A percentile compares a stretch with the other conserved stretches of the same genome.
These are phyloP conservation scores for Neofusicoccum sp. DNA, from an alignment of 2,329 filamentous ascomycete species.

Conservation along the genomic window DNA sequence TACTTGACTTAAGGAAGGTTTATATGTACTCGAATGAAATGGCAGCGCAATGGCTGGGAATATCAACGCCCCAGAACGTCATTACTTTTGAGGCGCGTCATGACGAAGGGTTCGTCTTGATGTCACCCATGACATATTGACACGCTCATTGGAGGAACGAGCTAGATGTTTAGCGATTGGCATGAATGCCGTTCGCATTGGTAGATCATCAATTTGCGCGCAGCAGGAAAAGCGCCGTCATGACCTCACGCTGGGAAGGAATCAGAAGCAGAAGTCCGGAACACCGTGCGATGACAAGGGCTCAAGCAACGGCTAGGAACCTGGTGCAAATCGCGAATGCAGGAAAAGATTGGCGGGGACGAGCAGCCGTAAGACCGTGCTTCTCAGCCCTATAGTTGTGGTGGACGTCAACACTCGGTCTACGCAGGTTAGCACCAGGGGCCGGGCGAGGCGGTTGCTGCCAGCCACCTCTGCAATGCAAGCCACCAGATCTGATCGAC, in stretches of 20 bases:
- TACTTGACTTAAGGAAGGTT: not conserved
- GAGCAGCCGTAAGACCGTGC: not conserved
- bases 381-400: not conserved
- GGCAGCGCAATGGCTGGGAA: too few relatives aligned
- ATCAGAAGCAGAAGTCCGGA: too few relatives aligned
- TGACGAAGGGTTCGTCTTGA: not conserved
- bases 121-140: not conserved
- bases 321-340: not conserved
- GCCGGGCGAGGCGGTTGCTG: not conserved
- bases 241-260: too few relatives aligned
- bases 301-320: too few relatives aligned
- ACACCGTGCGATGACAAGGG: too few relatives aligned
- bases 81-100: not conserved
- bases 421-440: constrained; percentile 3
- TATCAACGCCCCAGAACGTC: not conserved
- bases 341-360: not conserved
- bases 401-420: constrained; percentile 14
- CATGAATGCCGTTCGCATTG: not conserved
- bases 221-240: too few relatives aligned
- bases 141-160: not conserved
- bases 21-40: not conserved
- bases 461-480: not conserved
- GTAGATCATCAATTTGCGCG: too few relatives aligned
- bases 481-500: constrained; percentile 6
- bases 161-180: not conserved